Conservation (phyloP, 2,329 filamentous ascomycete species). For the Blastomyces parvus region DNA sequence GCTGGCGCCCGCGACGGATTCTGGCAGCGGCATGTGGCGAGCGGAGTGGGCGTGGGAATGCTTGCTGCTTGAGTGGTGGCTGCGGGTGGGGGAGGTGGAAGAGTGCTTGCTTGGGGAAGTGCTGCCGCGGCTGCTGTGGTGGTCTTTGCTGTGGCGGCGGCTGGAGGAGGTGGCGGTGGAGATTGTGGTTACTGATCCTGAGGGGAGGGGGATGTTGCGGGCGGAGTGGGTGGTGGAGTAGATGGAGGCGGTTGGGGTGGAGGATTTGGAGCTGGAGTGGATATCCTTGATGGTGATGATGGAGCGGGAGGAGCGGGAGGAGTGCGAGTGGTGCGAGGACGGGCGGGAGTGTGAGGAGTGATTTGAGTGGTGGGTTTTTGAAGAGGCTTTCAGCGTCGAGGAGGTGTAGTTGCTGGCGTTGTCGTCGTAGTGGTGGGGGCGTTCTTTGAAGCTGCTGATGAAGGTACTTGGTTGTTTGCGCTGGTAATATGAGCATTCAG, state of each 20-base stretch:
- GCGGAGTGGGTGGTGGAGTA: conserved; percentile 28
- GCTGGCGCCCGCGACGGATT: conserved; percentile 24
- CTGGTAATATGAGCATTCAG: conserved; percentile 14
- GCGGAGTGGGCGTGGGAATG: conserved; percentile 18
- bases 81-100: conserved; percentile 4
- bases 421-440: conserved; percentile 19
- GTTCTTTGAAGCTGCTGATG: conserved; percentile 33
- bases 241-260: conserved; percentile 19
- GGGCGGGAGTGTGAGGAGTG: conserved; percentile 7
- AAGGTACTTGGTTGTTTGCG: conserved; percentile 29
- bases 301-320: conserved; percentile 14
- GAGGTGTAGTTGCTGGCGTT: conserved; percentile 27
- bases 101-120: conserved; percentile 1
- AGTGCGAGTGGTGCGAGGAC: conserved; percentile 11
- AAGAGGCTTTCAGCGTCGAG: conserved; percentile 24
- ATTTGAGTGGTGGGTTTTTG: conserved; percentile 10
- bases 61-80: conserved; percentile 5
- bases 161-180: conserved; percentile 14
- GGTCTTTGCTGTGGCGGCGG: conserved; percentile 5
- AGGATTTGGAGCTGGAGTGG: conserved; percentile 15
- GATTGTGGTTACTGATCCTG: conserved; percentile 23
- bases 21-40: conserved; percentile 25
- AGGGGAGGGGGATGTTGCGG: conserved; percentile 30
- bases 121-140: conserved; percentile 3
- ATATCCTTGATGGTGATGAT: conserved; percentile 13